These are phyloP conservation scores for Sugiyamaella boreocaroliniensis DNA, from an alignment of 805 yeast genomes.

Conservation along the genomic window DNA sequence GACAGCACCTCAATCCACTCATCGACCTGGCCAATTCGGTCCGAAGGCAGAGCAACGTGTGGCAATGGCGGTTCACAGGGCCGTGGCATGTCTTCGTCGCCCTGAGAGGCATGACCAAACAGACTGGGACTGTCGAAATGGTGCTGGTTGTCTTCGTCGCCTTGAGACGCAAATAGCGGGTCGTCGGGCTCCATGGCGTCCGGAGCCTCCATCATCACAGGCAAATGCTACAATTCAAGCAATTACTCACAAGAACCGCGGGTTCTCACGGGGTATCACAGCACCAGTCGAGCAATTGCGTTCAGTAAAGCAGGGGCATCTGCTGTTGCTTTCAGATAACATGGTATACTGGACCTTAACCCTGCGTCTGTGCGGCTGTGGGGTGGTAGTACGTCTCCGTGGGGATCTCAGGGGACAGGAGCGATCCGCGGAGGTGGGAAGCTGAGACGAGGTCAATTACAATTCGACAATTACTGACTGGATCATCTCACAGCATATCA, in stretches of 20 bases:
- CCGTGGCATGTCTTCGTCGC: neutral
- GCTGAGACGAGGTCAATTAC: no score
- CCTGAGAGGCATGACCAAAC: neutral
- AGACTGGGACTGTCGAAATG: neutral
- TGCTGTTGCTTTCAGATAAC: neutral
- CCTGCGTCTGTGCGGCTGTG: neutral
- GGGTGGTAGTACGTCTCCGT: no score
- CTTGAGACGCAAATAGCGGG: neutral
- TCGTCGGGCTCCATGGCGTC: neutral
- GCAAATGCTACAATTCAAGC: no score
- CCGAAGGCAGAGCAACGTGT: neutral
- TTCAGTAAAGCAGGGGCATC: neutral
- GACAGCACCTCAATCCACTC: conserved; percentile 78
- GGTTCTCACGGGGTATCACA: no score
- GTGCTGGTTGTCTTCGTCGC: neutral
- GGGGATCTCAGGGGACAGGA: no score
- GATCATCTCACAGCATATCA: no score
- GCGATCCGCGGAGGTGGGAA: no score
- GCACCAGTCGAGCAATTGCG: neutral
- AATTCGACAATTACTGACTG: no score
- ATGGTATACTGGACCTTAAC: neutral
- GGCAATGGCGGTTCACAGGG: neutral
- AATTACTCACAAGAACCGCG: no score
- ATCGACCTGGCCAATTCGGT: conserved; percentile 50
- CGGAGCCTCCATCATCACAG: neutral